Evolutionary conservation across 2,329 filamentous ascomycete genomes (phyloP).

Genomic region (Ophiocordyceps polyrhachis-furcata): DNA sequence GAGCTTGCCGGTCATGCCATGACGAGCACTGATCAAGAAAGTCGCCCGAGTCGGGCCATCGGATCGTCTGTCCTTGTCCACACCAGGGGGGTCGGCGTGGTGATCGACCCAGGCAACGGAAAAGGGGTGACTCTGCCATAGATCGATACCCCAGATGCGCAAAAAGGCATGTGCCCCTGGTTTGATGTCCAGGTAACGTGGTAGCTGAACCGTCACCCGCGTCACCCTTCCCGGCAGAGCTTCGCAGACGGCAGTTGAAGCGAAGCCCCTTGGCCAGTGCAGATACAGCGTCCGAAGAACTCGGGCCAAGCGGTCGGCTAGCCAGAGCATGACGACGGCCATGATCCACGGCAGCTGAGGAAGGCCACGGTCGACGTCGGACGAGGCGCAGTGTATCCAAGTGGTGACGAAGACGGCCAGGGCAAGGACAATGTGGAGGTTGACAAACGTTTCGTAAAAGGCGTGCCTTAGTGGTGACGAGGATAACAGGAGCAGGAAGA

Average conservation of each 20-base stretch:
- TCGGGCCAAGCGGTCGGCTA: constrained; percentile 46
- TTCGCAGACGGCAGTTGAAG: constrained; percentile 47
- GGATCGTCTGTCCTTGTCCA: constrained; percentile 21
- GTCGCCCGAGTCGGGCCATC: constrained; percentile 40
- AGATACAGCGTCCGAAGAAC: constrained; percentile 43
- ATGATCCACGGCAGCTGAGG: constrained; percentile 59
- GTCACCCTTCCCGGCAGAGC: constrained; percentile 50
- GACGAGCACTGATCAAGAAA: constrained; percentile 71
- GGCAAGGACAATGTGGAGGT: constrained; percentile 62
- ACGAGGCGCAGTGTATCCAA: constrained; percentile 58
- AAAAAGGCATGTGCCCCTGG: constrained; percentile 61
- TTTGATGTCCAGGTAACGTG: constrained; percentile 43
- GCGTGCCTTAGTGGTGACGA: constrained; percentile 71
- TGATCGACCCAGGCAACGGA: constrained; percentile 58
- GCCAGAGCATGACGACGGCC: constrained; percentile 57
- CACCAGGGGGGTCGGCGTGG: constrained; percentile 18
- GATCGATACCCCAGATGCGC: constrained; percentile 44
- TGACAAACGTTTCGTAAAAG: constrained; percentile 92
- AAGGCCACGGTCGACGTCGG: constrained; percentile 27
- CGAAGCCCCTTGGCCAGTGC: constrained; percentile 41
- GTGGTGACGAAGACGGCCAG: constrained; percentile 49
- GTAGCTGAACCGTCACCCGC: constrained; percentile 50
- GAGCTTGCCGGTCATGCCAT: constrained; percentile 69
- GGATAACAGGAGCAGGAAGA: constrained; percentile 48
- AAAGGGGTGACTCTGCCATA: constrained; percentile 62